Evolutionary conservation across 2,329 filamentous ascomycete genomes (phyloP), one percentile per base, ranked within the genome.

Genomic region (Fusarium globosum): DNA sequence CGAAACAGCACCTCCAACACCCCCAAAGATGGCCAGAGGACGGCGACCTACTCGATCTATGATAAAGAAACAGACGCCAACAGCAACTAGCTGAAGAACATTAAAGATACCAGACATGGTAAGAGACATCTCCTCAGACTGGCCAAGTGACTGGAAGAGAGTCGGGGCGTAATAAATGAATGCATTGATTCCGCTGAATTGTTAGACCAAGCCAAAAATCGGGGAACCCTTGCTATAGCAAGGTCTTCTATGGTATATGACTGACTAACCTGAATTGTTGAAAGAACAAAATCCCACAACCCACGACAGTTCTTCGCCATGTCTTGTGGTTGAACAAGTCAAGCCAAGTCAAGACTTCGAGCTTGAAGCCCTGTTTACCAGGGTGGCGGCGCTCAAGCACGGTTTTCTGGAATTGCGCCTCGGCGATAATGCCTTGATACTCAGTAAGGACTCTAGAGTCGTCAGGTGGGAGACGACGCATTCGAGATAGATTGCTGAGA

Each of bases 371-470:
- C 6, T 26, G 41, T 15, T 48, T 58, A 3, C 68, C 26, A 21
- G 57, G 68, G 16, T 72, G 60, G 23, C 56, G 48, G 30, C 59
- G 52, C 60, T 71, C 59, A 11, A 53, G 59, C 4, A 56, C 38
- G 72, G 88, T 87, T 38, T 85, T 84, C 78, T 90, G 88, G 59
- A 89, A 88, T 5, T 82, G 80, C 21, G 88, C 81, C 8, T 85
- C 87, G 68, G 88, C 85, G 71, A 88, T 82, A 46, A 89, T 89
- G 59, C 91, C 90, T 71, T 87, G 84, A 73, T 51, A 90, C 79
- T 92, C 88, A 1, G 89, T 88, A 1, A 91, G 82, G 11, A 92
- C 90, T 73, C 88, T 88, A 14, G 88, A 86, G 68, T 91, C 85
- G 62, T 87, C 86, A 10, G 84, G 84, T 5, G 89, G 89, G 3